Evolutionary conservation across 805 yeast species (phyloP), one percentile per base, ranked within the genome.

Genomic region (Schizosaccharomyces octosporus): DNA sequence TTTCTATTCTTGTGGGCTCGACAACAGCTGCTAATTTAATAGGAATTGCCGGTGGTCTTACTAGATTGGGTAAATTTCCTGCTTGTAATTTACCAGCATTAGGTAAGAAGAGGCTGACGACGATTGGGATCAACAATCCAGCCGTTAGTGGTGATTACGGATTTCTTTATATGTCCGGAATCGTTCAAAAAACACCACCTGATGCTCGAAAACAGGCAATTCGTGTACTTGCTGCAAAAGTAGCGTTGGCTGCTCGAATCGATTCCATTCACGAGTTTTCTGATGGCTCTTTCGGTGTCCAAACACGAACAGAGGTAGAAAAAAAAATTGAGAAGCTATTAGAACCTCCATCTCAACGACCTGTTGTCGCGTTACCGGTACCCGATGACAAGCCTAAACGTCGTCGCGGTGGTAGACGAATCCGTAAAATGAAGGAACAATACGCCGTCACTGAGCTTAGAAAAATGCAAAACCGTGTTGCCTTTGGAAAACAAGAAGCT

Each of bases 381-480:
- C 97, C 96, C 0, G 74, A 79, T 19, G 95, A 88, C 62, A 78
- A 76, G 62, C 80, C 82, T 59, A 81, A 90, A 4, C 86, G 87
- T 71, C 85, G 83, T 66, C 76, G 98, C 66, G 97, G 94, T 1
- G 98, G 98, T 0, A 75, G 81, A 65, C 73, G 90, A 62, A 77
- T 84, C 66, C 76, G 95, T 60, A 88, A 87, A 70, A 78, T 81
- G 73, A 87, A 86, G 70, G 85, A 87, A 68, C 81, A 85, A 67
- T 82, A 84, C 71, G 83, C 82, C 67, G 78, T 85, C 77, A 83
- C 95, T 0, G 95, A 88, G 62, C 69, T 85, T 55, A 81, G 88
- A 43, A 83, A 81, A 65, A 84, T 95, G 2, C 95, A 87, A 67
- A 88, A 90, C 69, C 79, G 85, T 67, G 78, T 89, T 80, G 84